A percentile compares a stretch with the other conserved stretches of the same genome.
Evolutionary conservation across 192 early-diverging fungal genomes (phyloP).

Genomic region (Backusella circina): DNA sequence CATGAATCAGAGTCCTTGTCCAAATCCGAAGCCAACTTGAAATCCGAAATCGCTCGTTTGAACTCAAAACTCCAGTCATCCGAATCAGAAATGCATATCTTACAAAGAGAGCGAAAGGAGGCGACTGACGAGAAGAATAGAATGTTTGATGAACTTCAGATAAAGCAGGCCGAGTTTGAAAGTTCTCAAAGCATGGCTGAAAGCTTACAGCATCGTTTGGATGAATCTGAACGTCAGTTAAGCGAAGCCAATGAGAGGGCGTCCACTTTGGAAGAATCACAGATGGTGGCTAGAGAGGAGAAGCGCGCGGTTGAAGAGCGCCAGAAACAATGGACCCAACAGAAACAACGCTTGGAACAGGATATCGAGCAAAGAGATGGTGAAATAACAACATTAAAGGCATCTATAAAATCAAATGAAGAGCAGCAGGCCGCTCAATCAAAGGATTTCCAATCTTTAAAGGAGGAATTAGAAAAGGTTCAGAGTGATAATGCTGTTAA

Average conservation of each 20-base stretch:
- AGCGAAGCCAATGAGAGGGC: conserved; percentile 51
- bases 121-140: conserved; percentile 40
- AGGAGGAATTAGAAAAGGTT: conserved; percentile 27
- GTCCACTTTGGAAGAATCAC: conserved; percentile 50
- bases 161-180: conserved; percentile 58
- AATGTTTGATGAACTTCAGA: conserved; percentile 54
- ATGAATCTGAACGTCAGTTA: conserved; percentile 40
- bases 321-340: conserved; percentile 35
- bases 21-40: conserved; percentile 24
- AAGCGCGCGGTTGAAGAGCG: conserved; percentile 33
- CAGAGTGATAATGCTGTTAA: conserved; percentile 6
- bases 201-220: conserved; percentile 51
- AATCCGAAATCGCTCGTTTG: conserved; percentile 36
- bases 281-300: conserved; percentile 30
- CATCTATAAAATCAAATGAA: conserved; percentile 31
- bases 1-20: conserved; percentile 17
- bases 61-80: conserved; percentile 26
- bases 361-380: conserved; percentile 40
- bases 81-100: conserved; percentile 32
- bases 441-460: conserved; percentile 16
- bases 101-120: conserved; percentile 45
- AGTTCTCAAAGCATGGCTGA: conserved; percentile 54
- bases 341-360: conserved; percentile 28
- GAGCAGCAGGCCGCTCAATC: conserved; percentile 20
- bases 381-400: conserved; percentile 20